phyloP scores from a whole-genome alignment of 2,329 filamentous ascomycete species.

The Aspergillus candidus region DNA sequence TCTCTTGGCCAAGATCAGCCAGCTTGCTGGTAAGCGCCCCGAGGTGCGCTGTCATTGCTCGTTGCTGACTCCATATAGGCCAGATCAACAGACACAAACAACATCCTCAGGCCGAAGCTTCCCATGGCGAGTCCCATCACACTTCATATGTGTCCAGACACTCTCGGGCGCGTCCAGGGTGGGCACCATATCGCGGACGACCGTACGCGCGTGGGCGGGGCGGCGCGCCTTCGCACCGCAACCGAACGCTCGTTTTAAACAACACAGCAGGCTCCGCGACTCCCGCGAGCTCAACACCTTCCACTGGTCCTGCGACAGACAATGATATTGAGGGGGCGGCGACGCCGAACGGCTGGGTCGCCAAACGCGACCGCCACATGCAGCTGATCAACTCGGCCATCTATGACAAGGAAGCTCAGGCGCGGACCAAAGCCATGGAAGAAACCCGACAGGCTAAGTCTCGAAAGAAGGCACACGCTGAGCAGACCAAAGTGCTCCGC shows the following conservation, averaged over 20 bases:
- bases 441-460: constrained; percentile 50
- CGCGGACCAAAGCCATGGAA: constrained; percentile 64
- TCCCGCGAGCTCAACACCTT: constrained; percentile 16
- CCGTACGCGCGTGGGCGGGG: constrained; percentile 31
- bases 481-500: constrained; percentile 35
- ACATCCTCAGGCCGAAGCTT: constrained; percentile 15
- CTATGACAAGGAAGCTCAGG: constrained; percentile 67
- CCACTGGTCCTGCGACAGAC: constrained; percentile 22
- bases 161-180: constrained; percentile 30
- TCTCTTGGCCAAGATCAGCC: constrained; percentile 51
- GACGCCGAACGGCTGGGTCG: constrained; percentile 54
- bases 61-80: constrained; percentile 43
- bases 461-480: constrained; percentile 55
- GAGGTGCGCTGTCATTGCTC: constrained; percentile 34
- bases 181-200: constrained; percentile 41
- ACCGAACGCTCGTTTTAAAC: constrained; percentile 63
- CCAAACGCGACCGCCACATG: constrained; percentile 67
- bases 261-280: constrained; percentile 26
- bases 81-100: constrained; percentile 76
- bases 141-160: constrained; percentile 25
- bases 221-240: constrained; percentile 41
- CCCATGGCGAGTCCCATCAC: constrained; percentile 17
- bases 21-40: constrained; percentile 47
- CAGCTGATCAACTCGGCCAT: constrained; percentile 77
- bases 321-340: constrained; percentile 25